Evolutionary conservation across 192 early-diverging fungal genomes (phyloP), one percentile per base, ranked within the genome.

Genomic region (Podila epicladia): DNA sequence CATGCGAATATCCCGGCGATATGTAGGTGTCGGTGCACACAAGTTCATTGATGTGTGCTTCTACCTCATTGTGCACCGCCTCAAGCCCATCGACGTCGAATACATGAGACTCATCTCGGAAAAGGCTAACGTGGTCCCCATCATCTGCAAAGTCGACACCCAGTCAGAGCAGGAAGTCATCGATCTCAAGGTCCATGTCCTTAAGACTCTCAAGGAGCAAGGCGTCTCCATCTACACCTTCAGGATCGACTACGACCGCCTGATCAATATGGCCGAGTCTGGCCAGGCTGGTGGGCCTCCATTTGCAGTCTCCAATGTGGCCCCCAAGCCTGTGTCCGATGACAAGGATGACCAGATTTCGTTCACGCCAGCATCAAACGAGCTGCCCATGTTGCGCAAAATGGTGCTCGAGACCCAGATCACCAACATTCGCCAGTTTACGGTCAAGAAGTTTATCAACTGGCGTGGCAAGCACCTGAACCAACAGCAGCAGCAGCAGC

Each of bases 11-110:
- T 11, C 35, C 35, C 6, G 35, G 9, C 6, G 35, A 1, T 32
- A n/a, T 41, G 2, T 79, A 80, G 77, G 77, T 55, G 77, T 80
- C 5, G 77, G 77, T 17, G 77, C 77, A 19, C 77, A 80, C 51
- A 60, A 63, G 62, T 85, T 86, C 65, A 73, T 86, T 9, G 87
- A 88, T 50, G 72, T 73, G 7, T 88, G 87, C 68, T 76, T 88
- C n/a, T 88, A 88, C 64, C 19, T 88, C 17, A 85, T 83, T 37
- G 58, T 85, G 20, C 86, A 92, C 64, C 85, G 91, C 3, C 35
- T 92, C 15, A 93, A 92, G 64, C 85, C 89, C n/a, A 87, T 91
- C n/a, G 93, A 94, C 72, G 67, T 92, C 26, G 93, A 94, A 76
- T 94, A 88, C 67, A 89, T 94, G 83, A 82, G 90, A 28, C 57